Percentiles rank a stretch among this genome's conserved stretches.
Conservation (phyloP, 306 rosid species). For the Phaseolus lunatus region DNA sequence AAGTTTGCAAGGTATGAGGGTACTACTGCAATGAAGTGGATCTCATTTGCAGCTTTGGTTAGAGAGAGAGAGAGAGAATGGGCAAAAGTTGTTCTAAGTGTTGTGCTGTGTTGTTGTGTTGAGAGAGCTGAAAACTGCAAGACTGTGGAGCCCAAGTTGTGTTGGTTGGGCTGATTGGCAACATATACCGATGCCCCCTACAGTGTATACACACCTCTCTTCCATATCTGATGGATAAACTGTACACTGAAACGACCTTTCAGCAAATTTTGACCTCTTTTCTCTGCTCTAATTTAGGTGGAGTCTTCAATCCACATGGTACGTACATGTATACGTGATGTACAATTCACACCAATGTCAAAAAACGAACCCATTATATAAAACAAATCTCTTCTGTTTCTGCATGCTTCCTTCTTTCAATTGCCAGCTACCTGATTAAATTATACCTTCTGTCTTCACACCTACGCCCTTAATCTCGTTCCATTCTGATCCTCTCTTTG, state of each 20-base stretch:
- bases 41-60: slow-evolving; percentile 64
- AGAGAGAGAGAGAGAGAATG: background rate
- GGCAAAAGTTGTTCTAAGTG: too few species aligned
- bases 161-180: slow-evolving; percentile 56
- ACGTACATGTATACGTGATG: slow-evolving; percentile 7
- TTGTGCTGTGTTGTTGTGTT: background rate
- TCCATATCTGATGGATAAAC: slow-evolving; percentile 55
- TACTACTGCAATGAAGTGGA: slow-evolving; percentile 44
- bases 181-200: slow-evolving; percentile 55
- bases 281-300: slow-evolving; percentile 32
- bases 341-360: slow-evolving; percentile 7
- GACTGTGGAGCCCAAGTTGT: slow-evolving; percentile 58
- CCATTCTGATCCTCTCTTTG: background rate
- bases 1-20: slow-evolving; percentile 41
- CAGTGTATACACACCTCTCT: slow-evolving; percentile 46
- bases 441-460: background rate
- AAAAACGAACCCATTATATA: too few species aligned
- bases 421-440: background rate
- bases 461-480: background rate
- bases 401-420: slow-evolving; percentile 12
- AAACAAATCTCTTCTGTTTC: background rate
- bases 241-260: slow-evolving; percentile 74
- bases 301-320: slow-evolving; percentile 40
- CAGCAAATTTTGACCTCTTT: slow-evolving; percentile 59
- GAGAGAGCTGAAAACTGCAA: slow-evolving; percentile 48